Conservation (phyloP, 1,284 basidiomycete species). For the Peniophora sp. region DNA sequence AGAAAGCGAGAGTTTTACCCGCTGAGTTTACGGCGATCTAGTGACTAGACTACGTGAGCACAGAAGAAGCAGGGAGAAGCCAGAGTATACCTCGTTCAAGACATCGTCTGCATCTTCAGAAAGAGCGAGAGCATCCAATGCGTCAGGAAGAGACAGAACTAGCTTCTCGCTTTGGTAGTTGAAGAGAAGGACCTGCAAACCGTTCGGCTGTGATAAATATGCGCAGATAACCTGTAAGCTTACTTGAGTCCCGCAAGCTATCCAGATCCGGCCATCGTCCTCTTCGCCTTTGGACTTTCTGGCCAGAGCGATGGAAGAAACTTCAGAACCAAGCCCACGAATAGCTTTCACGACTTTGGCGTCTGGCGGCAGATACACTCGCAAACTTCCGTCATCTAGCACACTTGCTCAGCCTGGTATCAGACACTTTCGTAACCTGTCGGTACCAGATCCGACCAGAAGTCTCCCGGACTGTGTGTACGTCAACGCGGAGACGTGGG, state of each 20-base stretch:
- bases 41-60: constrained; percentile 20
- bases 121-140: constrained; percentile 31
- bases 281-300: constrained; percentile 25
- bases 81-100: constrained; percentile 54
- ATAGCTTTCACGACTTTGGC: constrained; percentile 58
- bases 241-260: constrained; percentile 54
- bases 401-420: constrained; percentile 4
- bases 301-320: constrained; percentile 51
- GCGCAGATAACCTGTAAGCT: constrained; percentile 11
- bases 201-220: neutral
- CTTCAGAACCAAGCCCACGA: constrained; percentile 43
- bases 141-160: constrained; percentile 33
- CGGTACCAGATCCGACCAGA: constrained; percentile 11
- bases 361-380: constrained; percentile 54
- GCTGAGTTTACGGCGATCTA: constrained; percentile 54
- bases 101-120: constrained; percentile 48
- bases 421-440: neutral
- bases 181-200: constrained; percentile 18
- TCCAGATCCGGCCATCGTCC: constrained; percentile 37
- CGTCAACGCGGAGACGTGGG: constrained; percentile 10
- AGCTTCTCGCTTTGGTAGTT: constrained; percentile 13
- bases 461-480: constrained; percentile 6
- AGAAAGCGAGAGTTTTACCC: constrained; percentile 56
- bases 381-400: constrained; percentile 62
- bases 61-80: constrained; percentile 3